Base-by-base conservation (phyloP, 768 basidiomycete species). In the Calocera cornea region DNA sequence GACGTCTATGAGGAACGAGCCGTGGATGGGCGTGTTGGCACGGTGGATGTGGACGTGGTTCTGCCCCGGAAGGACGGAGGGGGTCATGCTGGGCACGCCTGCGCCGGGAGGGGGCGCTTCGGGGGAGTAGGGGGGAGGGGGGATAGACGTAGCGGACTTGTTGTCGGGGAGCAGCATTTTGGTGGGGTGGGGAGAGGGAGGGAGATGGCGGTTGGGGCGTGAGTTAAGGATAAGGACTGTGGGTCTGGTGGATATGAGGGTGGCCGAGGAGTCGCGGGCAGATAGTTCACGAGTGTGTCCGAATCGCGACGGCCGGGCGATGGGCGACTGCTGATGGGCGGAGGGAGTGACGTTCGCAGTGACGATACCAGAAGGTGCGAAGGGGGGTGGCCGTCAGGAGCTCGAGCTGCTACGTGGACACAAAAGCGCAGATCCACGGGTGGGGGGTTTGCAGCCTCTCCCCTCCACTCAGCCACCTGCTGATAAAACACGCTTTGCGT, bases 101-200 rank as follows among this genome's bases (percentile, higher is more conserved):
- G 54, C 31, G 54, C 31, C 31, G 14, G 54, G 54, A 2, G n/a
- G n/a, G n/a, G 14, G 14, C 5, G 54, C 54, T 5, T 11, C 31
- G 54, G 31, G 54, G 54, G 54, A 29, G 54, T 60, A 1, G 75
- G 75, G 29, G 73, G 76, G 12, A 73, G 74, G 49, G 72, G 72
- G 27, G 73, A 74, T 63, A 72, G 65, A 31, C 70, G 71, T 34
- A 68, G 69, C 10, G 72, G 71, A 33, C 70, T 69, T 5, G 71
- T 69, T 34, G 34, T 64, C 29, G 22, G 68, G 41, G 24, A 34
- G 34, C 22, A 41, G 34, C 36, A 66, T 41, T 63, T 38, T 24
- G 19, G 67, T 38, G 33, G 16, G 29, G 14, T 34, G 5, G 40
- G 29, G 69, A 60, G 19, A 60, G 63, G 19, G 54, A 34, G 22